Percentiles rank a stretch among this genome's conserved stretches.
phyloP scores from a whole-genome alignment of 192 early-diverging fungal genomes.

The Umbelopsis sp. region DNA sequence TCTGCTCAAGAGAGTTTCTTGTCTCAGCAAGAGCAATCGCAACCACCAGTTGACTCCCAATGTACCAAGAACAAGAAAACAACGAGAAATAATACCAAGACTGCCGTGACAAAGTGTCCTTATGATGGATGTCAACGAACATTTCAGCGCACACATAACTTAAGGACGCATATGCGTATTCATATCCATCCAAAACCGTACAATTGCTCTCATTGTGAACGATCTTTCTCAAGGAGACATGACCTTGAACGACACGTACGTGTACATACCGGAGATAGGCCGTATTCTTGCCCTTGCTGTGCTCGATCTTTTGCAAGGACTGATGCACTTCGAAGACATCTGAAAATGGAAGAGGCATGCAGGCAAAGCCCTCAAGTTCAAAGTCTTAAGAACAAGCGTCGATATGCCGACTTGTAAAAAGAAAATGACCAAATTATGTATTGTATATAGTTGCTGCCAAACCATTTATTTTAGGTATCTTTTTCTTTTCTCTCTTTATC shows the following conservation, averaged over 20 bases:
- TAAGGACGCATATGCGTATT: slow-evolving; percentile 18
- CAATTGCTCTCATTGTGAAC: slow-evolving; percentile 20
- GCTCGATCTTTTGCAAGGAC: slow-evolving; percentile 16
- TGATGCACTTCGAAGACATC: slow-evolving; percentile 27
- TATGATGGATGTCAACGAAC: slow-evolving; percentile 12
- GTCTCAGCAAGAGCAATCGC: not conserved
- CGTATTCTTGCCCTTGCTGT: slow-evolving; percentile 24
- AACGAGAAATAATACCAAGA: slow-evolving; percentile 4
- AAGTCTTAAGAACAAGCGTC: slow-evolving; percentile 11
- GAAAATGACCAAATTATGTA: not conserved
- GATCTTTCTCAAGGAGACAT: slow-evolving; percentile 26
- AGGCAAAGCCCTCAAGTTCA: slow-evolving; percentile 20
- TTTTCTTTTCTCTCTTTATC: too few relatives aligned
- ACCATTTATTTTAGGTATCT: too few relatives aligned
- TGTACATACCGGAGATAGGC: slow-evolving; percentile 27
- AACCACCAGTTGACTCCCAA: slow-evolving; percentile 1
- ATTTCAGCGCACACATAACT: slow-evolving; percentile 16
- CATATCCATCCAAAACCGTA: slow-evolving; percentile 17
- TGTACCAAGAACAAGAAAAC: not conserved
- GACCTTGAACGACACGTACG: slow-evolving; percentile 29
- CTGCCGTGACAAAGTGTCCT: not conserved
- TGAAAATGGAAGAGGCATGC: slow-evolving; percentile 22
- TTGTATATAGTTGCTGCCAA: not conserved
- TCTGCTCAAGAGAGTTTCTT: slow-evolving; percentile 14
- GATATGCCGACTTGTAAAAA: slow-evolving; percentile 9